A percentile compares a stretch with the other conserved stretches of the same genome.
Evolutionary conservation across 768 basidiomycete genomes (phyloP).

Genomic region (Scleroderma citrinum): DNA sequence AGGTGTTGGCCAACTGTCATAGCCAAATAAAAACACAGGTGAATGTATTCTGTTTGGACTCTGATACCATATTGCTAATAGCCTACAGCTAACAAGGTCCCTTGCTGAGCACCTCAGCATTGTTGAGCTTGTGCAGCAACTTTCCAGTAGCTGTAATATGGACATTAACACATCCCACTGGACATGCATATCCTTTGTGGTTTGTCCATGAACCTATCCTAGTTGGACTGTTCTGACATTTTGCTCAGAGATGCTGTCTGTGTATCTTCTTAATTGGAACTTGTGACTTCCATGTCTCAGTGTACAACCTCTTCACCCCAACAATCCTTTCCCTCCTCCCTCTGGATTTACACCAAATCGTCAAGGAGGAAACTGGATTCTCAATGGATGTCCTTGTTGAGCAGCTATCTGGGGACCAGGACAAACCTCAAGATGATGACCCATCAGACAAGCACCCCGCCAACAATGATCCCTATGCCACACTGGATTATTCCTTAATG

Average conservation of each 20-base stretch:
- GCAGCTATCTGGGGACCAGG: background rate
- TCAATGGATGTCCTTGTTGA: too few species aligned
- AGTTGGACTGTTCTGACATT: too few species aligned
- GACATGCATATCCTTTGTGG: background rate
- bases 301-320: background rate
- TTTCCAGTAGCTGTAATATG: too few species aligned
- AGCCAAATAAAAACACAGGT: background rate
- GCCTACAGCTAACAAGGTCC: background rate
- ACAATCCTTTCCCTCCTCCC: background rate
- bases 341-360: background rate
- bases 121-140: too few species aligned
- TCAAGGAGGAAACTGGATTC: background rate
- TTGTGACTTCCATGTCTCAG: background rate
- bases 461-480: too few species aligned
- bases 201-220: background rate
- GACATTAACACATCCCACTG: background rate
- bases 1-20: background rate
- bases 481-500: too few species aligned
- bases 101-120: too few species aligned
- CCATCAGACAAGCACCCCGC: too few species aligned
- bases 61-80: background rate
- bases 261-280: background rate
- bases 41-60: background rate
- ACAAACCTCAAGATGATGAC: too few species aligned
- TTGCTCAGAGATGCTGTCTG: background rate